These are phyloP conservation scores for Phanerodontia chrysosporium DNA, from an alignment of 768 basidiomycete genomes.

Conservation along the genomic window DNA sequence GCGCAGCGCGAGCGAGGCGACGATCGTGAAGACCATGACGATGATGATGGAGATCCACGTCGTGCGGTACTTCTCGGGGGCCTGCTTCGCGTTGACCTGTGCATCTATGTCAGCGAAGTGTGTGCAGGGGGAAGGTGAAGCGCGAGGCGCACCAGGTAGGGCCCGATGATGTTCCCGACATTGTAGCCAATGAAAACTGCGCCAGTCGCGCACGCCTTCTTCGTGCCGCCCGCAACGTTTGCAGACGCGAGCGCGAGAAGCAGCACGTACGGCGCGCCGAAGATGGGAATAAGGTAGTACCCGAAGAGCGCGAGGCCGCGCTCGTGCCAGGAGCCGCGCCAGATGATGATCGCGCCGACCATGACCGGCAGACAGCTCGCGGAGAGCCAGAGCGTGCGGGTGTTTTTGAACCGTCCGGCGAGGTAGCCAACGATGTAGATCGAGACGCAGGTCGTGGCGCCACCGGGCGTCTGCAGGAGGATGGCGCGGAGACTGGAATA, in stretches of 20 bases:
- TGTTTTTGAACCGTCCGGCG: constrained; percentile 7
- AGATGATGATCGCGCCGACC: constrained; percentile 11
- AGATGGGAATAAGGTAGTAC: constrained; percentile 11
- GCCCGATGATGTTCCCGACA: constrained; percentile 12
- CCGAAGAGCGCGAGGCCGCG: constrained; percentile 9
- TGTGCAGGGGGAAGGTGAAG: background rate
- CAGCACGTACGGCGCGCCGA: constrained; percentile 11
- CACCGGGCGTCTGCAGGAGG: constrained; percentile 10
- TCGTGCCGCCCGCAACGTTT: constrained; percentile 10
- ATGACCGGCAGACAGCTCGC: constrained; percentile 9
- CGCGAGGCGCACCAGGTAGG: constrained; percentile 1
- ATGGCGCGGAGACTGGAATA: constrained; percentile 7
- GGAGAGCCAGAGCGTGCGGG: background rate
- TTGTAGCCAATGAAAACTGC: constrained; percentile 12
- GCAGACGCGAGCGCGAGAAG: constrained; percentile 3
- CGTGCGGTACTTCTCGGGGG: constrained; percentile 9
- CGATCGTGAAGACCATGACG: constrained; percentile 10
- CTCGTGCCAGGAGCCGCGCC: constrained; percentile 9
- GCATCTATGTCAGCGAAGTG: background rate
- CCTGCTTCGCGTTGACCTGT: constrained; percentile 10
- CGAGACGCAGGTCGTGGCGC: constrained; percentile 8
- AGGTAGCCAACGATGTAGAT: constrained; percentile 8
- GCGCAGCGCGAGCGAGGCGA: constrained; percentile 3
- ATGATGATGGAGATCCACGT: constrained; percentile 10
- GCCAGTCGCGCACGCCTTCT: constrained; percentile 11